Percentiles rank a stretch among this genome's conserved stretches.
These are phyloP conservation scores for Exsudoporus floridanus DNA, from an alignment of 1,284 basidiomycete species.

Conservation along the genomic window DNA sequence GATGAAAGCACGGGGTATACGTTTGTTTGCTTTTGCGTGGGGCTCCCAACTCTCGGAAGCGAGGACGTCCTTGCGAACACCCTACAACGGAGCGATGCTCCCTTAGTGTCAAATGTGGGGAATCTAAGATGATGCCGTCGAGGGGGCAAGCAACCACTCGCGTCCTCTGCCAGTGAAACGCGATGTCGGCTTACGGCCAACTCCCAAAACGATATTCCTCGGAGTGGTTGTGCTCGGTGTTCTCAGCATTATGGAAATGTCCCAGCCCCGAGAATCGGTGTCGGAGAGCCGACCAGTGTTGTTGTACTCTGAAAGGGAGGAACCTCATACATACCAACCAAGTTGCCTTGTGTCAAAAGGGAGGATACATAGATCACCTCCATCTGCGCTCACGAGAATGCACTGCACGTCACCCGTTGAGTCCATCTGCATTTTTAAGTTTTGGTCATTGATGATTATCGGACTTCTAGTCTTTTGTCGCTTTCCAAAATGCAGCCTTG, in stretches of 20 bases:
- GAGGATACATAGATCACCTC: not conserved
- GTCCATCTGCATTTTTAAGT: not conserved
- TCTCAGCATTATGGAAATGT: not conserved
- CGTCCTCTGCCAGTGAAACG: not conserved
- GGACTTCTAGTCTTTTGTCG: slow-evolving; percentile 51
- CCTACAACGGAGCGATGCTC: not conserved
- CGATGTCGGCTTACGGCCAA: not conserved
- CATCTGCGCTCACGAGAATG: not conserved
- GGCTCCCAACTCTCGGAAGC: not conserved
- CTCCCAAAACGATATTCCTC: not conserved
- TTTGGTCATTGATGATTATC: not conserved
- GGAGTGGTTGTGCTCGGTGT: not conserved
- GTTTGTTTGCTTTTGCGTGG: not conserved
- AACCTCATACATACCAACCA: not conserved
- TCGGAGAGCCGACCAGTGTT: not conserved
- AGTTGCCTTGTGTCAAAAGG: not conserved
- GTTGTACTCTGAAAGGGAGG: not conserved
- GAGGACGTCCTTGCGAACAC: not conserved
- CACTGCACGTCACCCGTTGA: not conserved
- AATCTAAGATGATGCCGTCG: too few species aligned
- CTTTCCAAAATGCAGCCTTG: slow-evolving; percentile 81
- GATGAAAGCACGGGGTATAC: not conserved
- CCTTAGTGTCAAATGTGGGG: not conserved
- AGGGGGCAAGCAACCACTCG: not conserved
- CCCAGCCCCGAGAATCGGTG: not conserved